phyloP scores from a whole-genome alignment of 148 eudicot genomes.

The Rhododendron vialii region DNA sequence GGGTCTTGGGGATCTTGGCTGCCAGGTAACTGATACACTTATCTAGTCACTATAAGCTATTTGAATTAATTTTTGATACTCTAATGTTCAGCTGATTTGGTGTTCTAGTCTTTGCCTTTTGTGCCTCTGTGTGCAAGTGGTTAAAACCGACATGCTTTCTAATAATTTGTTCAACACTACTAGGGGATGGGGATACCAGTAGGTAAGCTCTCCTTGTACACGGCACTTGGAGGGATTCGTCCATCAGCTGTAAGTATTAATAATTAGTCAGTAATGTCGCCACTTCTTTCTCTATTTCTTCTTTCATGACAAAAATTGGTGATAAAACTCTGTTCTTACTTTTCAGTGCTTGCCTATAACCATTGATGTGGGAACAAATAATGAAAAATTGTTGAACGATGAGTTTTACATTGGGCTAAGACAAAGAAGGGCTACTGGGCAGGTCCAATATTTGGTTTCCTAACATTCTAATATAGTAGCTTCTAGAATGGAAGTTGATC shows the following conservation, averaged over 20 bases:
- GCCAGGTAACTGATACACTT: conserved; percentile 51
- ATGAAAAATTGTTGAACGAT: conserved; percentile 68
- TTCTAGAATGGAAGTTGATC: neutral
- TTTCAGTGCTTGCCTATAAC: conserved; percentile 95
- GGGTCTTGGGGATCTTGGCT: conserved; percentile 99
- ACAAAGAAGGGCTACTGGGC: conserved; percentile 92
- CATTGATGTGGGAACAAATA: conserved; percentile 97
- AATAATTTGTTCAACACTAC: conserved; percentile 4
- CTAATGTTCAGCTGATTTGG: neutral
- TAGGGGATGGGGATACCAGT: conserved; percentile 99
- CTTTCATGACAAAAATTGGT: neutral
- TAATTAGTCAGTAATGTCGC: neutral
- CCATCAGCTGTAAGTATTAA: conserved; percentile 80
- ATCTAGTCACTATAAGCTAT: neutral
- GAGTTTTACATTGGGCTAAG: conserved; percentile 96
- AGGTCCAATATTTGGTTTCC: conserved; percentile 38
- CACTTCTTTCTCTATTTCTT: neutral
- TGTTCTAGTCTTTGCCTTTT: neutral
- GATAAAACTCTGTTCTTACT: neutral
- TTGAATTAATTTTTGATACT: neutral
- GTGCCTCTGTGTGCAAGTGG: neutral
- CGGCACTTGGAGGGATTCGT: conserved; percentile 96
- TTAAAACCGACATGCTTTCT: neutral
- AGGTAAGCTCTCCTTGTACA: conserved; percentile 85
- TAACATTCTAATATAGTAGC: neutral